These are phyloP conservation scores for Diaporthe australafricana DNA, from an alignment of 2,329 filamentous ascomycete genomes.

Conservation along the genomic window DNA sequence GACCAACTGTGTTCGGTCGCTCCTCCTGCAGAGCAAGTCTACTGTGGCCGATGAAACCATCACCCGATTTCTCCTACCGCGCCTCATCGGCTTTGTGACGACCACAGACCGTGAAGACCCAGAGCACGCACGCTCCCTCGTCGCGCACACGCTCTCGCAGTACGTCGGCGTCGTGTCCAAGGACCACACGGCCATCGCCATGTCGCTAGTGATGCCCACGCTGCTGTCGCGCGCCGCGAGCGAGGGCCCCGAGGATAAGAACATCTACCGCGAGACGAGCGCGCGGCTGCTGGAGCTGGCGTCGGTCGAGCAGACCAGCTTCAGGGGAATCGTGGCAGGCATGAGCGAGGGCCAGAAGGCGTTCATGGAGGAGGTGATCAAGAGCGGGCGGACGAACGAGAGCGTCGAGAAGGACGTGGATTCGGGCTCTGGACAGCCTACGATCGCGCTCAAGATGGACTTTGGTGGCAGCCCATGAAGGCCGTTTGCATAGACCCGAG, in stretches of 20 bases:
- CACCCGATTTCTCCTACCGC: slow-evolving; percentile 78
- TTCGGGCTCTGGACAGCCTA: slow-evolving; percentile 72
- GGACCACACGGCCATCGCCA: slow-evolving; percentile 67
- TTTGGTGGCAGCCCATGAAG: slow-evolving; percentile 66
- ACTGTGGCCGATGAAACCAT: slow-evolving; percentile 78
- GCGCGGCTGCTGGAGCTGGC: slow-evolving; percentile 84
- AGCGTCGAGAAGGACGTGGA: slow-evolving; percentile 53
- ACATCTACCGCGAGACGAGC: slow-evolving; percentile 79
- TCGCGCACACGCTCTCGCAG: slow-evolving; percentile 81
- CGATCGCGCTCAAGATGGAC: slow-evolving; percentile 94
- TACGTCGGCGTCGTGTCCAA: slow-evolving; percentile 67
- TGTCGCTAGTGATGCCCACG: slow-evolving; percentile 81
- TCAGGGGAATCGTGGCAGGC: slow-evolving; percentile 78
- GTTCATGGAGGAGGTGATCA: slow-evolving; percentile 85
- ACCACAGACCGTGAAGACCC: slow-evolving; percentile 80
- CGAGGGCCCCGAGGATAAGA: slow-evolving; percentile 66
- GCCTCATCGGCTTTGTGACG: slow-evolving; percentile 80
- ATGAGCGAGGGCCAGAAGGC: slow-evolving; percentile 78
- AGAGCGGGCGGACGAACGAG: slow-evolving; percentile 66
- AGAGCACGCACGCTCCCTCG: slow-evolving; percentile 76
- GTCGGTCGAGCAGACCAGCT: slow-evolving; percentile 76
- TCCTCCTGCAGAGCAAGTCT: slow-evolving; percentile 75
- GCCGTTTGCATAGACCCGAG: not conserved
- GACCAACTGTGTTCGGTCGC: slow-evolving; percentile 87
- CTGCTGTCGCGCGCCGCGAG: slow-evolving; percentile 78